Percentiles rank a stretch among this genome's conserved stretches.
These are phyloP conservation scores for Cordyceps tenuipes DNA, from an alignment of 2,329 filamentous ascomycete genomes.

Conservation along the genomic window DNA sequence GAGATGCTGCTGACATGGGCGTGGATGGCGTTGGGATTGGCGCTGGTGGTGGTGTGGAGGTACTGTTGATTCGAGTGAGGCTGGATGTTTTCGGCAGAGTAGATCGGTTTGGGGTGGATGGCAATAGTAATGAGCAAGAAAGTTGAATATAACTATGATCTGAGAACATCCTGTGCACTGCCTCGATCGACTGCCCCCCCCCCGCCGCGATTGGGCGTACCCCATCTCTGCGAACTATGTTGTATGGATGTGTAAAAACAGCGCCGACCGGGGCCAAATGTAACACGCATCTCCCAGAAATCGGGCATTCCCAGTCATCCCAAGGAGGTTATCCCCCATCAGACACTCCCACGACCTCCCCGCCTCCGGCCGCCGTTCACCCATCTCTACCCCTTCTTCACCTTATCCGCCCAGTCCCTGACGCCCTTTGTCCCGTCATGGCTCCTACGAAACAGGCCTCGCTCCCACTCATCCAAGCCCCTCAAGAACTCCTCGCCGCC, in stretches of 20 bases:
- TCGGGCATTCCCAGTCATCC: neutral
- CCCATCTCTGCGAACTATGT: too few species aligned
- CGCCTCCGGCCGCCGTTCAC: too few species aligned
- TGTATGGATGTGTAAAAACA: neutral
- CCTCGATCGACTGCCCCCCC: neutral
- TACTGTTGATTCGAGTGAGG: slow-evolving; percentile 7
- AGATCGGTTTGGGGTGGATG: neutral
- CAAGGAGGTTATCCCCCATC: neutral
- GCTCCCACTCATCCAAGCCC: slow-evolving; percentile 84
- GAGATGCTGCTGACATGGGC: slow-evolving; percentile 22
- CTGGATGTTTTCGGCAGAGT: neutral
- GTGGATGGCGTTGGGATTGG: slow-evolving; percentile 21
- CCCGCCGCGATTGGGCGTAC: too few species aligned
- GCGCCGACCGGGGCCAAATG: neutral
- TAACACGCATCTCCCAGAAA: too few species aligned
- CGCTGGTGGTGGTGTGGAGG: slow-evolving; percentile 12
- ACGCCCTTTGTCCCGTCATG: slow-evolving; percentile 66
- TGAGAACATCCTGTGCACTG: neutral
- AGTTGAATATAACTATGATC: neutral
- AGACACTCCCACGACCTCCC: too few species aligned
- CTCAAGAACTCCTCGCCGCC: slow-evolving; percentile 69
- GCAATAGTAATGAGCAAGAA: neutral
- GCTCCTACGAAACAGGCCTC: slow-evolving; percentile 62
- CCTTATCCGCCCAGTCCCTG: slow-evolving; percentile 62
- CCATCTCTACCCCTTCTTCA: slow-evolving; percentile 26